phyloP scores from a whole-genome alignment of 2,329 filamentous ascomycete species.

The Fusarium sp. region DNA sequence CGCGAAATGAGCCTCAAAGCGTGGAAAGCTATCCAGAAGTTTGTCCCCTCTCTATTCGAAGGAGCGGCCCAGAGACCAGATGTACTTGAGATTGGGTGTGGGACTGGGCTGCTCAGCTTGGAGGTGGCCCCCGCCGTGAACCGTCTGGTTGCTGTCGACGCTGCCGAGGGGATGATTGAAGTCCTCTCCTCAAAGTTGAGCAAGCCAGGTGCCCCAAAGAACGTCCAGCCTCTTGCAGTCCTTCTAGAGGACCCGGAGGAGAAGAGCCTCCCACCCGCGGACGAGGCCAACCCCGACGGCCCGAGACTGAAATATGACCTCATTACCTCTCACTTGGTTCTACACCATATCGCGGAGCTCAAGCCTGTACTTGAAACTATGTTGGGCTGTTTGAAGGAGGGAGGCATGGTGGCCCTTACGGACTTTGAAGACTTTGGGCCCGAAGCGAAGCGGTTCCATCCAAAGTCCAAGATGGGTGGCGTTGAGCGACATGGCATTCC shows the following conservation, averaged over 20 bases:
- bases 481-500: slow-evolving; percentile 70
- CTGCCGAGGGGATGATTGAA: slow-evolving; percentile 69
- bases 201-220: slow-evolving; percentile 50
- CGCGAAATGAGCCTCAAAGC: slow-evolving; percentile 61
- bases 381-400: slow-evolving; percentile 62
- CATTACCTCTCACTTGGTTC: slow-evolving; percentile 67
- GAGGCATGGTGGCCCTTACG: slow-evolving; percentile 67
- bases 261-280: slow-evolving; percentile 55
- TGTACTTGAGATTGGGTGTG: slow-evolving; percentile 71
- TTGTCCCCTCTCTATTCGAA: slow-evolving; percentile 42
- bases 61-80: slow-evolving; percentile 43
- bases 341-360: slow-evolving; percentile 69
- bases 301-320: slow-evolving; percentile 64
- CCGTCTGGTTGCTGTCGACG: slow-evolving; percentile 67
- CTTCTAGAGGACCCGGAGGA: slow-evolving; percentile 67
- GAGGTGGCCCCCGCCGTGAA: slow-evolving; percentile 64
- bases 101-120: slow-evolving; percentile 69
- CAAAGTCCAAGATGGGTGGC: slow-evolving; percentile 65
- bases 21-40: slow-evolving; percentile 43
- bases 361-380: slow-evolving; percentile 61
- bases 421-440: slow-evolving; percentile 72
- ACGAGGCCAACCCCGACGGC: slow-evolving; percentile 47
- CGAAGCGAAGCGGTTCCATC: slow-evolving; percentile 67
- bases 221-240: slow-evolving; percentile 63
- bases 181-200: slow-evolving; percentile 63